Percentiles rank a stretch among this genome's conserved stretches.
Conservation (phyloP, 176 grass and related monocot genomes). For the Neostapfia colusana region DNA sequence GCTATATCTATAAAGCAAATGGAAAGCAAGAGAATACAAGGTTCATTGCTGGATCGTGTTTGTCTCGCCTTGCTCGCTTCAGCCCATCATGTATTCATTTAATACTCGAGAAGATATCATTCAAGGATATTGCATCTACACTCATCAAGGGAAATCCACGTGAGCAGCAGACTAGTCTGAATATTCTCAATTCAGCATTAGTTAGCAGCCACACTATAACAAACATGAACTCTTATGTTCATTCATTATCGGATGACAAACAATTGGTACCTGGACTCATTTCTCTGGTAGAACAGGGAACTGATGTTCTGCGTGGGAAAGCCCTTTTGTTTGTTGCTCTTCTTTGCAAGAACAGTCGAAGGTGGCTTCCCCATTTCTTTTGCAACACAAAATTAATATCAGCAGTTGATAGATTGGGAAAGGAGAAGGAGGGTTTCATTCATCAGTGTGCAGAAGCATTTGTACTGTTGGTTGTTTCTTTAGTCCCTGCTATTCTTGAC, state of each 20-base stretch:
- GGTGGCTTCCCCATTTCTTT: conserved; percentile 92
- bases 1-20: conserved; percentile 89
- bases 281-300: conserved; percentile 78
- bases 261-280: conserved; percentile 67
- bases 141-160: conserved; percentile 76
- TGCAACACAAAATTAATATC: conserved; percentile 81
- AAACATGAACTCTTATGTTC: conserved; percentile 77
- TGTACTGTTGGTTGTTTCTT: conserved; percentile 67
- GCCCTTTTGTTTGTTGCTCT: conserved; percentile 82
- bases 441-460: conserved; percentile 77
- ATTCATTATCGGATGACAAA: conserved; percentile 79
- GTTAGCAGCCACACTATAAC: conserved; percentile 58
- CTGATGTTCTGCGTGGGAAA: conserved; percentile 88
- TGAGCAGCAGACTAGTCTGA: conserved; percentile 89
- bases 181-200: conserved; percentile 81
- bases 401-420: conserved; percentile 80
- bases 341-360: conserved; percentile 90
- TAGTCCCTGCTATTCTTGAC: conserved; percentile 82
- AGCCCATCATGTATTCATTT: conserved; percentile 77
- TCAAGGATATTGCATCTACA: conserved; percentile 75
- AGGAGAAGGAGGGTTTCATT: conserved; percentile 85
- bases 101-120: conserved; percentile 69
- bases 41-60: conserved; percentile 88
- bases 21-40: conserved; percentile 91
- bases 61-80: conserved; percentile 79